Evolutionary conservation across 2,329 filamentous ascomycete genomes (phyloP).

Genomic region (Ophiostoma tasmaniense): DNA sequence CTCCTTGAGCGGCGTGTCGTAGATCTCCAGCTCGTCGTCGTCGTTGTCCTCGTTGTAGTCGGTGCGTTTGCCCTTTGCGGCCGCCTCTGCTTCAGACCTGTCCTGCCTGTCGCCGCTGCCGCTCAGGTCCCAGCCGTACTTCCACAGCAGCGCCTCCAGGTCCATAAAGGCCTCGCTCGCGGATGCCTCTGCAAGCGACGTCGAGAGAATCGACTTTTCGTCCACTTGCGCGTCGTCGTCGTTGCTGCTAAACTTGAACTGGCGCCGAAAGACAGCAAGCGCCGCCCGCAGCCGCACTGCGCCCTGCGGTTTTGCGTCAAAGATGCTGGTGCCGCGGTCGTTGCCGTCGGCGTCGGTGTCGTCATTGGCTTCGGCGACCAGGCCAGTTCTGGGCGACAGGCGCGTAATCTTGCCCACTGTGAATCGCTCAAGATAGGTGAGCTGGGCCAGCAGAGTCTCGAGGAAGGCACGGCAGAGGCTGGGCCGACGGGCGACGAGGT

Average conservation of each 20-base stretch:
- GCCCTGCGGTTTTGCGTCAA: constrained; percentile 30
- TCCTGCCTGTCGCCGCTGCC: constrained; percentile 39
- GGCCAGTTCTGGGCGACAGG: background rate
- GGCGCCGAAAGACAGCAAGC: constrained; percentile 46
- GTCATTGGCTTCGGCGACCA: background rate
- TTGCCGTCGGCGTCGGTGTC: constrained; percentile 17
- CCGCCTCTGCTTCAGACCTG: background rate
- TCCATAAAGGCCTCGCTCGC: constrained; percentile 40
- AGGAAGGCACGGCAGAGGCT: constrained; percentile 40
- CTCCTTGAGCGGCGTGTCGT: constrained; percentile 9
- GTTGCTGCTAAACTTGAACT: constrained; percentile 31
- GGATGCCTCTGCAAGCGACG: constrained; percentile 41
- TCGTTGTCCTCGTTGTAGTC: constrained; percentile 14
- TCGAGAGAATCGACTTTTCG: background rate
- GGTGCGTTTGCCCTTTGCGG: constrained; percentile 27
- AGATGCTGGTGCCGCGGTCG: constrained; percentile 22
- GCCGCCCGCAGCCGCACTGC: constrained; percentile 34
- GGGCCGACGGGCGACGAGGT: constrained; percentile 36
- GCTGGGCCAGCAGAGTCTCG: constrained; percentile 44
- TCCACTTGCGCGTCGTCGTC: background rate
- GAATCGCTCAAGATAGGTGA: constrained; percentile 41
- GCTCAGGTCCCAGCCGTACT: constrained; percentile 47
- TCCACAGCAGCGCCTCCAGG: constrained; percentile 41
- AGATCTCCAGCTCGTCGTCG: constrained; percentile 12
- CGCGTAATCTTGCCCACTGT: background rate